These are phyloP conservation scores for Grigorovia humatica DNA, from an alignment of 805 yeast genomes.

Conservation along the genomic window DNA sequence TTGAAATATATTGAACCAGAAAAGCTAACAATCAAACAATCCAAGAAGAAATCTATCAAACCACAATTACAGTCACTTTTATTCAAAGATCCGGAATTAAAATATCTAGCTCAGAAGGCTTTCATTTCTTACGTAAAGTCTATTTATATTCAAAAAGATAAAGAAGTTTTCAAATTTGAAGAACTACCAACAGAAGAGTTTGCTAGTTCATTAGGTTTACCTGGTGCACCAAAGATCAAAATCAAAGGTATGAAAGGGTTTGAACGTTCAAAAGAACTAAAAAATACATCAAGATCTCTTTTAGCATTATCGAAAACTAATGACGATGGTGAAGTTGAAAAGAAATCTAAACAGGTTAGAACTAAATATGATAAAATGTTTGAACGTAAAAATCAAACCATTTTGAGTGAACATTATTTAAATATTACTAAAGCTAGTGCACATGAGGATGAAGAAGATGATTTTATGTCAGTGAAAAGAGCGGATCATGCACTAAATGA, in stretches of 20 bases:
- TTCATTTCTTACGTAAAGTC: slow-evolving; percentile 86
- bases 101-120: slow-evolving; percentile 91
- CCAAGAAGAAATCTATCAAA: slow-evolving; percentile 61
- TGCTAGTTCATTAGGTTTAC: slow-evolving; percentile 84
- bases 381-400: slow-evolving; percentile 86
- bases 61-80: slow-evolving; percentile 82
- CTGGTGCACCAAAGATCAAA: slow-evolving; percentile 92
- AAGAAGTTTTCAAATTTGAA: slow-evolving; percentile 70
- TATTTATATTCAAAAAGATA: slow-evolving; percentile 76
- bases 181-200: slow-evolving; percentile 70
- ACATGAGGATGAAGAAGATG: slow-evolving; percentile 47
- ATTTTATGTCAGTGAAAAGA: slow-evolving; percentile 73
- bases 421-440: slow-evolving; percentile 48
- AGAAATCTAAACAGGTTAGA: slow-evolving; percentile 36
- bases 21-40: slow-evolving; percentile 61
- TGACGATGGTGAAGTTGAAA: slow-evolving; percentile 52
- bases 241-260: slow-evolving; percentile 41
- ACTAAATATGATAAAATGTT: slow-evolving; percentile 95
- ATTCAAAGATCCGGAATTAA: slow-evolving; percentile 83
- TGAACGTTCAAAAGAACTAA: slow-evolving; percentile 51
- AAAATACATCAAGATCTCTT: slow-evolving; percentile 71
- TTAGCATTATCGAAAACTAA: slow-evolving; percentile 43
- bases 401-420: slow-evolving; percentile 78
- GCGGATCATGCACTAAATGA: slow-evolving; percentile 61
- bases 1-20: slow-evolving; percentile 58